Conservation (phyloP, 192 early-diverging fungal species). For the Umbelopsis sp. region DNA sequence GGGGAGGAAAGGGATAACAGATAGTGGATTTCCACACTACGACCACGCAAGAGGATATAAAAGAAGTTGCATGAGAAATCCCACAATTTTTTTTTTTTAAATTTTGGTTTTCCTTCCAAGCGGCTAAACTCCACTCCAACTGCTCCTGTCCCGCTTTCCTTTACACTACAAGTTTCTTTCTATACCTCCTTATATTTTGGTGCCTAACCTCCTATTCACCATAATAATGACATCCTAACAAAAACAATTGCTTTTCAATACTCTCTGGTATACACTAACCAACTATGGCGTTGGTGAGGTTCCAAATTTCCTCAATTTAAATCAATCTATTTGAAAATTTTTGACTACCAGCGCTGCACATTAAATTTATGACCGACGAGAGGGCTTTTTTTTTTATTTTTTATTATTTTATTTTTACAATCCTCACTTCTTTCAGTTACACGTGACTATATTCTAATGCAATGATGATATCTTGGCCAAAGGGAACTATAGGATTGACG, state of each 20-base stretch:
- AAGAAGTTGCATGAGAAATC: not conserved
- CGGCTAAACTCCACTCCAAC: not conserved
- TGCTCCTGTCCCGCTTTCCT: not conserved
- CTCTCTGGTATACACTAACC: not conserved
- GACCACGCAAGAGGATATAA: not conserved
- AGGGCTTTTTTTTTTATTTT: not conserved
- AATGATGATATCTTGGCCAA: constrained; percentile 56
- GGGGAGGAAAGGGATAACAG: constrained; percentile 9
- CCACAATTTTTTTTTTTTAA: not conserved
- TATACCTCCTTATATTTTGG: not conserved
- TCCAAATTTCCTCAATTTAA: not conserved
- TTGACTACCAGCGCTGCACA: too few relatives aligned
- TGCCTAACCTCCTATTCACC: not conserved
- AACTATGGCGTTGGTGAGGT: not conserved
- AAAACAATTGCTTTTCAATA: not conserved
- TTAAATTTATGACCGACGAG: too few relatives aligned
- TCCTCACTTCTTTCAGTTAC: not conserved
- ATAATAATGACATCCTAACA: not conserved
- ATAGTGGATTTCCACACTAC: not conserved
- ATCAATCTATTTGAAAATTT: too few relatives aligned
- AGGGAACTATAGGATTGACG: constrained; percentile 54
- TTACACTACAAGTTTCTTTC: too few relatives aligned
- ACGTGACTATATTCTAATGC: constrained; percentile 45
- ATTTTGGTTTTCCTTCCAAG: not conserved
- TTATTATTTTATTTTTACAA: not conserved